Conservation (phyloP, 257 asterid species). For the Scutellaria barbata region DNA sequence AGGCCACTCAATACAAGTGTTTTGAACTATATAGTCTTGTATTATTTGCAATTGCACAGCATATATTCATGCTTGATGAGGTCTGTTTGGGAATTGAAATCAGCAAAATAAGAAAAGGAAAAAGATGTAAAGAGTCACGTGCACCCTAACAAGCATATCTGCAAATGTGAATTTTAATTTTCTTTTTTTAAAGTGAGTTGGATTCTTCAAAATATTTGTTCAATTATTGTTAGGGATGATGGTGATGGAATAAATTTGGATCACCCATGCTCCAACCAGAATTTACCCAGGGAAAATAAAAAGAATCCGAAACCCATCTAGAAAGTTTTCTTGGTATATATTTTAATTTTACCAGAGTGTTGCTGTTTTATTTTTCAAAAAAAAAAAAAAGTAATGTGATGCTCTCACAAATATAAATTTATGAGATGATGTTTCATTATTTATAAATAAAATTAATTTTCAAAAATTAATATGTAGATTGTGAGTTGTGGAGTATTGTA, state of each 20-base stretch:
- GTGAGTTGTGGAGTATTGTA: no score
- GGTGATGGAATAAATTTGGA: background rate
- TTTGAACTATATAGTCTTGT: background rate
- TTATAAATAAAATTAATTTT: no score
- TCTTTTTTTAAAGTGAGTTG: no score
- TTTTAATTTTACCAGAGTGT: background rate
- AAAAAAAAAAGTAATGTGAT: no score
- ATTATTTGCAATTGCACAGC: conserved; percentile 21
- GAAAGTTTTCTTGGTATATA: background rate
- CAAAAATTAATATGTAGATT: no score
- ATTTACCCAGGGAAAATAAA: no score
- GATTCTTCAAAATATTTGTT: conserved; percentile 3
- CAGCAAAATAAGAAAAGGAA: conserved; percentile 22
- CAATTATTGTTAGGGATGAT: background rate
- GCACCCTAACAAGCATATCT: conserved; percentile 42
- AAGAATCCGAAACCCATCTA: no score
- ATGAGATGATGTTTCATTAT: no score
- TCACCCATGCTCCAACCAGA: no score
- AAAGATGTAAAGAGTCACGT: conserved; percentile 47
- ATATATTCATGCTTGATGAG: conserved; percentile 47
- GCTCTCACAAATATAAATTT: no score
- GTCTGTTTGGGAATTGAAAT: conserved; percentile 28
- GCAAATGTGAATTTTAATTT: conserved; percentile 3
- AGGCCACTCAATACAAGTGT: no score
- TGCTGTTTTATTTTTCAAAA: no score